A percentile compares a stretch with the other conserved stretches of the same genome.
These are phyloP conservation scores for Zhuliangozyma blackwelliae DNA, from an alignment of 1,139 yeast genomes.

Conservation along the genomic window DNA sequence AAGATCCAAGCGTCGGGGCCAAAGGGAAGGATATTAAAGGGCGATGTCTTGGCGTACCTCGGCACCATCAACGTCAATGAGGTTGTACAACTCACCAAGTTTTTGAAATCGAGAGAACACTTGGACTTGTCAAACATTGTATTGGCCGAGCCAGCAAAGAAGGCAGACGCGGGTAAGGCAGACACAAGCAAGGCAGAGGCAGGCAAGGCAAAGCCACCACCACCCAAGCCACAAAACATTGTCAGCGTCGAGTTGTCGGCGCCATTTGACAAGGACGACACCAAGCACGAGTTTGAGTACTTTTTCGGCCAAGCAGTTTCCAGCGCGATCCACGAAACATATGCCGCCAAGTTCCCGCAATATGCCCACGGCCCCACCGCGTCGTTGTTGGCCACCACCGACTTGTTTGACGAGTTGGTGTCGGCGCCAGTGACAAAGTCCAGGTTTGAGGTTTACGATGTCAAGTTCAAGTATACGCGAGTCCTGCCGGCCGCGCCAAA, in stretches of 20 bases:
- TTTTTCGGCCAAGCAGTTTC: constrained; percentile 30
- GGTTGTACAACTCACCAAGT: constrained; percentile 50
- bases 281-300: constrained; percentile 25
- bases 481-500: too few relatives aligned
- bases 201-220: constrained; percentile 8
- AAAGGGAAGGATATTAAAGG: constrained; percentile 79
- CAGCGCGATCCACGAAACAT: constrained; percentile 31
- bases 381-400: constrained; percentile 17
- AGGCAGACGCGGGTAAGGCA: constrained; percentile 10
- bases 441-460: constrained; percentile 48
- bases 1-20: constrained; percentile 87
- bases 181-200: not conserved
- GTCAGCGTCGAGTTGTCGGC: constrained; percentile 23
- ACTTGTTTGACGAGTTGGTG: constrained; percentile 62
- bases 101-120: constrained; percentile 54
- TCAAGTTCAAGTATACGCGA: constrained; percentile 17
- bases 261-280: constrained; percentile 20
- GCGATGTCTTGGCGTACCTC: constrained; percentile 82
- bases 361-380: constrained; percentile 43
- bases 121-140: constrained; percentile 75
- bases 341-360: constrained; percentile 42
- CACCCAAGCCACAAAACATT: constrained; percentile 27
- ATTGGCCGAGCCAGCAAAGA: constrained; percentile 36
- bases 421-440: constrained; percentile 54
- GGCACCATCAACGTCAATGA: constrained; percentile 62